These are phyloP conservation scores for Diospyros kaki DNA, from an alignment of 148 eudicot species.

Conservation along the genomic window DNA sequence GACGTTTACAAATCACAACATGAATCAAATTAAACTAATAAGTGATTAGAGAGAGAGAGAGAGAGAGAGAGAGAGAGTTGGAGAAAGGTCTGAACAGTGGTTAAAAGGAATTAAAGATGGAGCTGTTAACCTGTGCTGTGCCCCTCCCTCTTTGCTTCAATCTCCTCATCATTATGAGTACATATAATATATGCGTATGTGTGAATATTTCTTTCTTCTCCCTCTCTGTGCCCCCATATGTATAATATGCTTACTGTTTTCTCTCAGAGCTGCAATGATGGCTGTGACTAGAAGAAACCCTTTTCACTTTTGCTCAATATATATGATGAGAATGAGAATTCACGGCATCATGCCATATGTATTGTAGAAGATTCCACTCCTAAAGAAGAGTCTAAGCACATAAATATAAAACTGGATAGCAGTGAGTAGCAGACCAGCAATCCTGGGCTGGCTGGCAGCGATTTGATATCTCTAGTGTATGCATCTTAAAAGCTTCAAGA, in stretches of 20 bases:
- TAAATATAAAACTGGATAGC: slow-evolving; percentile 20
- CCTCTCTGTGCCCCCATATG: not conserved
- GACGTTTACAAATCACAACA: too few relatives aligned
- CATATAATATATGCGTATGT: not conserved
- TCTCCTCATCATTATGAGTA: slow-evolving; percentile 18
- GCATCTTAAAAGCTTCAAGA: slow-evolving; percentile 34
- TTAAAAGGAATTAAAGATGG: not conserved
- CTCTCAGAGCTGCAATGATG: slow-evolving; percentile 5
- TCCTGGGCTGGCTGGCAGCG: slow-evolving; percentile 29
- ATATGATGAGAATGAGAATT: slow-evolving; percentile 8
- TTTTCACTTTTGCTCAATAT: slow-evolving; percentile 9
- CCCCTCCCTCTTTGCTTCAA: slow-evolving; percentile 12
- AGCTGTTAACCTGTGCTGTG: slow-evolving; percentile 5
- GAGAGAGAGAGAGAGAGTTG: too few relatives aligned
- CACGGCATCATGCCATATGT: not conserved
- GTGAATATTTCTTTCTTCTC: not conserved
- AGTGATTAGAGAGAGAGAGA: too few relatives aligned
- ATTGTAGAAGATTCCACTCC: slow-evolving; percentile 39
- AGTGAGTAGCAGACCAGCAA: slow-evolving; percentile 17
- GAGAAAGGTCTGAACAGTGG: too few relatives aligned
- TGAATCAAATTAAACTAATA: too few relatives aligned
- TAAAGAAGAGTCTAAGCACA: slow-evolving; percentile 27
- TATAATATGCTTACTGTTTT: not conserved
- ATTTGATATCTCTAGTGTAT: slow-evolving; percentile 21
- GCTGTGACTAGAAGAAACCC: slow-evolving; percentile 7